These are phyloP conservation scores for Yamagishiella unicocca DNA, from an alignment of 139 green algal species.

Conservation along the genomic window DNA sequence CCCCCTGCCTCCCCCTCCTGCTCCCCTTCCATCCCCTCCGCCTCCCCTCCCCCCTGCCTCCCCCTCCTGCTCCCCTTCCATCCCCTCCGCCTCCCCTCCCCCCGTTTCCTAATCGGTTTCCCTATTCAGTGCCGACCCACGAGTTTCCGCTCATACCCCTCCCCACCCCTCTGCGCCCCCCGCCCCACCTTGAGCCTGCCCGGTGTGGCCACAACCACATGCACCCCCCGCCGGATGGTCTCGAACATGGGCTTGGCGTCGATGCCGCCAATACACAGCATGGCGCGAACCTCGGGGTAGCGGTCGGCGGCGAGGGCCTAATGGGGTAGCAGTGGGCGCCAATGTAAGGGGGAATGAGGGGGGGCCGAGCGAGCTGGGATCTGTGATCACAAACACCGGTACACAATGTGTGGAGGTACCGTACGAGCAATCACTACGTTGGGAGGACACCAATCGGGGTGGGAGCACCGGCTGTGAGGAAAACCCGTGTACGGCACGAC, in stretches of 20 bases:
- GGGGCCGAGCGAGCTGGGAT: not conserved
- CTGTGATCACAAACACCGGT: no score
- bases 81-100: no score
- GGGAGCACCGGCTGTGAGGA: no score
- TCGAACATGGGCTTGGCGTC: conserved; percentile 68
- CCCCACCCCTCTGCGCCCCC: not conserved
- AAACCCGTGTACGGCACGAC: no score
- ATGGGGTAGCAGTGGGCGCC: no score
- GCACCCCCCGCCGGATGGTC: conserved; percentile 77
- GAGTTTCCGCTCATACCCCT: not conserved
- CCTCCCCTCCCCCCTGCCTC: not conserved
- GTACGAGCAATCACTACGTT: no score
- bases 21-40: not conserved
- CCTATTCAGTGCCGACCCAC: no score
- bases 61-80: not conserved
- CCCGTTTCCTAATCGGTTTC: no score
- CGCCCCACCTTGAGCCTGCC: conserved; percentile 88
- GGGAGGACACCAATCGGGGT: no score
- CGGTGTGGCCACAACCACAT: conserved; percentile 94
- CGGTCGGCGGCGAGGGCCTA: conserved; percentile 68
- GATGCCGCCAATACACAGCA: conserved; percentile 95
- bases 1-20: not conserved
- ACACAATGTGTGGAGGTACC: no score
- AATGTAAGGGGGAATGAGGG: not conserved
- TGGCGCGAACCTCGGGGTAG: conserved; percentile 81